Conservation (phyloP, 1,284 basidiomycete species). For the Malassezia sympodialis region DNA sequence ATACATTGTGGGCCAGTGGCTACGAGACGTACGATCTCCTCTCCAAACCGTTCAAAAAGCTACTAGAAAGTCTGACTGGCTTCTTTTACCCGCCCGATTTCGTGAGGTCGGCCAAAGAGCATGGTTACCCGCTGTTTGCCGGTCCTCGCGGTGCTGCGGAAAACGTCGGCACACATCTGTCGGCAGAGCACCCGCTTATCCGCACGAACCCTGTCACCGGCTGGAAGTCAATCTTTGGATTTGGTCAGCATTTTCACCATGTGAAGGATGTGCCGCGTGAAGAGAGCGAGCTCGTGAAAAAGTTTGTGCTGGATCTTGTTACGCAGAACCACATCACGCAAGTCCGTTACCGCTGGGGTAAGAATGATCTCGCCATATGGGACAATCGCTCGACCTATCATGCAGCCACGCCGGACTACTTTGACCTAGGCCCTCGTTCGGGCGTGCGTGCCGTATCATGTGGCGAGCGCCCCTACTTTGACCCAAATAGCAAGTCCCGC, state of each 20-base stretch:
- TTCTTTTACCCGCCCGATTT: constrained; percentile 20
- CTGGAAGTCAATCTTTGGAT: constrained; percentile 60
- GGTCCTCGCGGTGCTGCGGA: constrained; percentile 50
- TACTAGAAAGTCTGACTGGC: constrained; percentile 51
- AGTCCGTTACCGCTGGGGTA: constrained; percentile 53
- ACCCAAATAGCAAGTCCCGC: constrained; percentile 18
- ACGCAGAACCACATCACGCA: constrained; percentile 58
- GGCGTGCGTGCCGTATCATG: constrained; percentile 23
- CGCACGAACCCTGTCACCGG: constrained; percentile 57
- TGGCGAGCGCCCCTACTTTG: constrained; percentile 25
- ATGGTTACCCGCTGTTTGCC: constrained; percentile 35
- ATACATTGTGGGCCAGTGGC: constrained; percentile 52
- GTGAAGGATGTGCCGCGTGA: constrained; percentile 58
- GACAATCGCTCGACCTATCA: constrained; percentile 23
- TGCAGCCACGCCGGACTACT: constrained; percentile 25
- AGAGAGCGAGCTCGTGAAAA: constrained; percentile 56
- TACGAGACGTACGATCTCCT: constrained; percentile 61
- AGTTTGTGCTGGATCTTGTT: constrained; percentile 51
- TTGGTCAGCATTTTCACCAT: constrained; percentile 53
- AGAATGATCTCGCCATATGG: constrained; percentile 36
- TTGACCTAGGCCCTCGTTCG: constrained; percentile 18
- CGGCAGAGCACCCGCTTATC: constrained; percentile 54
- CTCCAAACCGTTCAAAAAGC: constrained; percentile 55
- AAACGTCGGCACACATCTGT: constrained; percentile 56
- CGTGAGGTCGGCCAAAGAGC: constrained; percentile 19